Conservation (phyloP, 2,329 filamentous ascomycete species). For the Trichophyton benhamiae region DNA sequence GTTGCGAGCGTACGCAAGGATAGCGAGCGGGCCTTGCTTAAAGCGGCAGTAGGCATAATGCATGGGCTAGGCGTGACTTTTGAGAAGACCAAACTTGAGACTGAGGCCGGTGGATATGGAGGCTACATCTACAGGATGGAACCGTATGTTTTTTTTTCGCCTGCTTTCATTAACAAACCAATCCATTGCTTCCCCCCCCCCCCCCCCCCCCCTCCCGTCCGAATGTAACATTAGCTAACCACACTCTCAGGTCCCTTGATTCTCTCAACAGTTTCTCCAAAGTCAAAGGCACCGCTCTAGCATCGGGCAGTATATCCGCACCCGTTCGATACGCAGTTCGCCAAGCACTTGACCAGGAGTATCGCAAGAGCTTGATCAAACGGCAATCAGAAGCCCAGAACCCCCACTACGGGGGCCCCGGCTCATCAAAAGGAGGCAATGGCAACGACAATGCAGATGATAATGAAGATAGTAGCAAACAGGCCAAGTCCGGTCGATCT, state of each 20-base stretch:
- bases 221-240: neutral
- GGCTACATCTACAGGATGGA: constrained; percentile 91
- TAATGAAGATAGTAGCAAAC: constrained; percentile 19
- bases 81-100: constrained; percentile 67
- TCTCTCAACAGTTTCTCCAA: constrained; percentile 54
- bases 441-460: constrained; percentile 16
- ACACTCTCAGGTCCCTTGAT: constrained; percentile 51
- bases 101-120: constrained; percentile 46
- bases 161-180: neutral
- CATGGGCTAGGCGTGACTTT: constrained; percentile 70
- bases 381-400: constrained; percentile 56
- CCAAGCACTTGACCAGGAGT: constrained; percentile 85
- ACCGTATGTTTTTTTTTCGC: constrained; percentile 49
- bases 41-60: constrained; percentile 67
- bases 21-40: constrained; percentile 67
- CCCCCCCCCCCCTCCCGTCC: no score
- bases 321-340: constrained; percentile 85
- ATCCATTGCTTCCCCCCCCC: neutral
- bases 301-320: constrained; percentile 43
- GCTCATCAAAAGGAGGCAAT: constrained; percentile 21
- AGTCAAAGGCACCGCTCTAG: constrained; percentile 30
- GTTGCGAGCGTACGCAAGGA: constrained; percentile 82
- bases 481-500: constrained; percentile 17
- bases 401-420: constrained; percentile 43
- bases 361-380: constrained; percentile 56